These are phyloP conservation scores for Dendrothele bispora DNA, from an alignment of 768 basidiomycete species.

Conservation along the genomic window DNA sequence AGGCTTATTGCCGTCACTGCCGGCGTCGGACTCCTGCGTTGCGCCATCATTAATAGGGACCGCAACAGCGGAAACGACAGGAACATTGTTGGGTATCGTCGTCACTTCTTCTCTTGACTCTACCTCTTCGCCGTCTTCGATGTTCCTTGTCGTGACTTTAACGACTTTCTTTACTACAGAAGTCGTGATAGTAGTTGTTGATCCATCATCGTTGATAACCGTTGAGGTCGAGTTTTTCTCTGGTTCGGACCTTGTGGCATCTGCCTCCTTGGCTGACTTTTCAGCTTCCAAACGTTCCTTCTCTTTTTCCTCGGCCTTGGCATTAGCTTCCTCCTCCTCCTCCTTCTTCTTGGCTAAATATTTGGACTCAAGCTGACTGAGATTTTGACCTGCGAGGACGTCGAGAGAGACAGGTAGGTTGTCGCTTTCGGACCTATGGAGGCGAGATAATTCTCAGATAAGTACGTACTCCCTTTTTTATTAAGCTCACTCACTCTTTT, in stretches of 20 bases:
- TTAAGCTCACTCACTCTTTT: slow-evolving; percentile 10
- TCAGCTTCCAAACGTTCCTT: neutral
- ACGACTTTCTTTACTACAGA: neutral
- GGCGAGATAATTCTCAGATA: too few relatives aligned
- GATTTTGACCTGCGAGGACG: slow-evolving; percentile 15
- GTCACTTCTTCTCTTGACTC: slow-evolving; percentile 1
- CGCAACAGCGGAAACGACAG: too few relatives aligned
- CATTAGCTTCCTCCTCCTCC: slow-evolving; percentile 7
- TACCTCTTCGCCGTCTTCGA: neutral
- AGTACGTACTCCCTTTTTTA: too few relatives aligned
- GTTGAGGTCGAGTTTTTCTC: too few relatives aligned
- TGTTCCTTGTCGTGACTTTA: neutral
- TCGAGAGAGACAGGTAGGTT: slow-evolving; percentile 14
- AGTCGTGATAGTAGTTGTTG: slow-evolving; percentile 1
- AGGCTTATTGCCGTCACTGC: too few relatives aligned
- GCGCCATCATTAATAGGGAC: too few relatives aligned
- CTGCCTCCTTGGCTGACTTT: slow-evolving; percentile 1
- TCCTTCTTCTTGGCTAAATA: slow-evolving; percentile 12
- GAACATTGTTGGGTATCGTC: neutral
- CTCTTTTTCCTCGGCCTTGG: slow-evolving; percentile 5
- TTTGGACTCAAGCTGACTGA: slow-evolving; percentile 16
- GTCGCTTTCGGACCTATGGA: slow-evolving; percentile 4
- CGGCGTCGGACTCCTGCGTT: too few relatives aligned
- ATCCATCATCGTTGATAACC: neutral
- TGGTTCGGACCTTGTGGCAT: neutral